Percentiles rank a stretch among this genome's conserved stretches.
Conservation (phyloP, 2,329 filamentous ascomycete genomes). For the Colletotrichum cuscutae region DNA sequence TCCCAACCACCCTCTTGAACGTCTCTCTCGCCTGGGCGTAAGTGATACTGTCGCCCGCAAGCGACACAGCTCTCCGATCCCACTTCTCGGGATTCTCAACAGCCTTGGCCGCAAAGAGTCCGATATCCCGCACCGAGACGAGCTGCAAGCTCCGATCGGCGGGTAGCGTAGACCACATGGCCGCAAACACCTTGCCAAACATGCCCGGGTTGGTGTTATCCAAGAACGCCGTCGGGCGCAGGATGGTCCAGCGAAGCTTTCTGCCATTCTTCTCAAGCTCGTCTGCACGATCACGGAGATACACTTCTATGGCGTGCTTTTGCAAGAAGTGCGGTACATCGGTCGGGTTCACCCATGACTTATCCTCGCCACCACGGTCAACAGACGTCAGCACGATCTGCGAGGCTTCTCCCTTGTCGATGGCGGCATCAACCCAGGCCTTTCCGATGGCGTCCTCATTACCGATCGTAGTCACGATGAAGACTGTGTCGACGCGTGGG, state of each 20-base stretch:
- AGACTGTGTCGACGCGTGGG: slow-evolving; percentile 38
- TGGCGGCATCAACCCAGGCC: slow-evolving; percentile 40
- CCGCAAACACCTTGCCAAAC: slow-evolving; percentile 42
- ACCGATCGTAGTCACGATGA: slow-evolving; percentile 41
- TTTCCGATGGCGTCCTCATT: slow-evolving; percentile 40
- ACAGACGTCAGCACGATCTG: slow-evolving; percentile 46
- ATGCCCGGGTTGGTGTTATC: slow-evolving; percentile 41
- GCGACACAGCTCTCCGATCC: slow-evolving; percentile 30
- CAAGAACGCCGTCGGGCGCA: slow-evolving; percentile 42
- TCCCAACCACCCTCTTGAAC: slow-evolving; percentile 25
- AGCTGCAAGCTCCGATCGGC: slow-evolving; percentile 39
- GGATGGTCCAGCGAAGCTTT: slow-evolving; percentile 38
- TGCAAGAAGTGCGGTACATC: slow-evolving; percentile 39
- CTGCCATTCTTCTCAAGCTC: slow-evolving; percentile 5
- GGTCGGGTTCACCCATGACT: slow-evolving; percentile 39
- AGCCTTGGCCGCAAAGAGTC: slow-evolving; percentile 36
- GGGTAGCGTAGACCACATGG: slow-evolving; percentile 41
- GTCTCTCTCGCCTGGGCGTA: slow-evolving; percentile 28
- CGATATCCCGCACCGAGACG: slow-evolving; percentile 41
- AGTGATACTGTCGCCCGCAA: slow-evolving; percentile 35
- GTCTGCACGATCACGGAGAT: slow-evolving; percentile 33
- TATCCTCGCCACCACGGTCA: slow-evolving; percentile 40
- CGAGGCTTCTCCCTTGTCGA: slow-evolving; percentile 54
- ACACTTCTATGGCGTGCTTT: slow-evolving; percentile 37
- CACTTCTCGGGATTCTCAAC: slow-evolving; percentile 33